These are phyloP conservation scores for Capsella bursapastoris DNA, from an alignment of 345 rosid genomes.

Conservation along the genomic window DNA sequence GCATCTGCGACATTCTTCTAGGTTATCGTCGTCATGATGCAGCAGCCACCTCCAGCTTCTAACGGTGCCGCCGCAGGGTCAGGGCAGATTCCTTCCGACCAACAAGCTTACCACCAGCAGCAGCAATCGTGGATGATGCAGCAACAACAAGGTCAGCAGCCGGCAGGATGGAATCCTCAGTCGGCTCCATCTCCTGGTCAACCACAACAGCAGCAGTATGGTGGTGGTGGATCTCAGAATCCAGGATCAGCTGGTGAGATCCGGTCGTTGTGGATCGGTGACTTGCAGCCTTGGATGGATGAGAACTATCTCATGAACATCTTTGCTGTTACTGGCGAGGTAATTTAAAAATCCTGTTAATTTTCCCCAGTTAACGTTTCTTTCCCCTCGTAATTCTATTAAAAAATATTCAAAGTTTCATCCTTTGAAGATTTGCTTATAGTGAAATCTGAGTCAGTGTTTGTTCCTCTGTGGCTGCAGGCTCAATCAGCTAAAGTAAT, in stretches of 20 bases:
- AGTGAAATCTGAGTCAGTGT: not conserved
- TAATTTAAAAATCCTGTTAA: constrained; percentile 28
- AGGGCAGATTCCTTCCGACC: constrained; percentile 49
- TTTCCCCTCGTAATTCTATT: not conserved
- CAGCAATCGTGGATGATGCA: constrained; percentile 69
- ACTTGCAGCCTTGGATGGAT: constrained; percentile 93
- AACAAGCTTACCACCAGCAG: constrained; percentile 48
- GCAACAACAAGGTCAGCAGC: constrained; percentile 68
- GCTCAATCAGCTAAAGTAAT: constrained; percentile 82
- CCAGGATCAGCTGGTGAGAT: constrained; percentile 53
- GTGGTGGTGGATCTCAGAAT: constrained; percentile 45
- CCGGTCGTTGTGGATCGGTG: constrained; percentile 93
- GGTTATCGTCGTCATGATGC: constrained; percentile 66
- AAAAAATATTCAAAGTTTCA: not conserved
- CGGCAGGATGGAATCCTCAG: constrained; percentile 79
- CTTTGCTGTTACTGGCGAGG: constrained; percentile 74
- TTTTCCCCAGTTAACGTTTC: not conserved
- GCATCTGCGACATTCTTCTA: constrained; percentile 25
- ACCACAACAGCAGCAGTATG: constrained; percentile 50
- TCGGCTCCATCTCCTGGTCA: constrained; percentile 69
- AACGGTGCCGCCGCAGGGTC: constrained; percentile 46
- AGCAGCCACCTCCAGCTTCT: constrained; percentile 68
- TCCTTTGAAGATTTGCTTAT: not conserved
- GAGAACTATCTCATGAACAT: constrained; percentile 68
- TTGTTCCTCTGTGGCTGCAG: constrained; percentile 40